Percentiles rank a stretch among this genome's conserved stretches.
Evolutionary conservation across 2,329 filamentous ascomycete genomes (phyloP).

Genomic region (Diaporthe longicolla): DNA sequence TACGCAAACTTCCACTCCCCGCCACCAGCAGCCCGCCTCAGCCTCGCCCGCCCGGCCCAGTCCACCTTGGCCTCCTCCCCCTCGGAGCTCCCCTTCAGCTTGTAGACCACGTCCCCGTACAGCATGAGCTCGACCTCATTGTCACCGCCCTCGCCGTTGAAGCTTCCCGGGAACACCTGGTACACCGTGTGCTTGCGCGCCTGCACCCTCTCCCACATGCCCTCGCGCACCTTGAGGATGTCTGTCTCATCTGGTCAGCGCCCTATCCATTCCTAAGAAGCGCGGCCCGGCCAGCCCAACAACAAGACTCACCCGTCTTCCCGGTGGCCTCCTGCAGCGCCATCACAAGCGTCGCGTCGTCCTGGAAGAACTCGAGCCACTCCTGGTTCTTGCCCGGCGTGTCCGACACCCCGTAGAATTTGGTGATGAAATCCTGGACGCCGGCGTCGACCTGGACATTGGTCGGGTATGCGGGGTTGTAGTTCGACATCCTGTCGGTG

Average conservation of each 20-base stretch:
- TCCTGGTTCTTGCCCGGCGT: conserved; percentile 56
- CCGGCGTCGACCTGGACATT: conserved; percentile 42
- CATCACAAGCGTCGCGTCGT: conserved; percentile 59
- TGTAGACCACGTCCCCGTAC: conserved; percentile 48
- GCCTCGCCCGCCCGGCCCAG: conserved; percentile 51
- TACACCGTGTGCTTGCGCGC: conserved; percentile 57
- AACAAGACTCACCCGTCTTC: conserved; percentile 37
- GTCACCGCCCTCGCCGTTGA: conserved; percentile 45
- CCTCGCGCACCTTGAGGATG: conserved; percentile 55
- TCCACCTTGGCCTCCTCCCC: conserved; percentile 43
- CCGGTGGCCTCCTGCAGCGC: conserved; percentile 57
- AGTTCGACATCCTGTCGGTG: conserved; percentile 42
- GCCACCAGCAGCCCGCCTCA: conserved; percentile 44
- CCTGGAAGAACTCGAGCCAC: conserved; percentile 59
- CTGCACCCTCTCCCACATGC: conserved; percentile 60
- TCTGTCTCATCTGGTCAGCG: too few relatives aligned
- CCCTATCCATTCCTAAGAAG: too few relatives aligned
- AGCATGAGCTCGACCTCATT: conserved; percentile 54
- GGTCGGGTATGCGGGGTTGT: conserved; percentile 49
- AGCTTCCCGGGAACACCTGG: conserved; percentile 59
- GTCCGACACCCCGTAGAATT: conserved; percentile 62
- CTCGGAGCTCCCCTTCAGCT: conserved; percentile 41
- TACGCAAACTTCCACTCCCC: conserved; percentile 48
- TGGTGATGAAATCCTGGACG: conserved; percentile 55
- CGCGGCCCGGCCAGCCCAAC: too few relatives aligned